Conservation (phyloP, 768 basidiomycete genomes). For the Ramaria rubella region DNA sequence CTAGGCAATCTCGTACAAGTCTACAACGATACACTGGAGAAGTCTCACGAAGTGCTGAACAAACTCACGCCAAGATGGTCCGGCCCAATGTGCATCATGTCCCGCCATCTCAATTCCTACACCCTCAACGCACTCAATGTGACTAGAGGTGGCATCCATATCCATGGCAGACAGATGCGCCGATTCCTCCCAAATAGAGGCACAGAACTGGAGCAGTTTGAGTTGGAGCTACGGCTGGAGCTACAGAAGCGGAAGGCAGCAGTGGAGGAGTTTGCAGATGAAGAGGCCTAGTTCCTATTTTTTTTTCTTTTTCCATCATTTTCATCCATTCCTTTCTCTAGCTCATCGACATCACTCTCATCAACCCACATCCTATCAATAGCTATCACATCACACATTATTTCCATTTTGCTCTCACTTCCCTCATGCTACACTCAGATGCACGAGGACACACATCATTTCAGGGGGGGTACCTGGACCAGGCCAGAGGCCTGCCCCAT, state of each 20-base stretch:
- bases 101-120: neutral
- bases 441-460: neutral
- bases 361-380: neutral
- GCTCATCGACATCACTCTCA: neutral
- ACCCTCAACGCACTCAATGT: neutral
- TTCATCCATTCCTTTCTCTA: neutral
- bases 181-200: neutral
- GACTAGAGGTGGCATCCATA: no score
- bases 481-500: no score
- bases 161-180: neutral
- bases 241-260: neutral
- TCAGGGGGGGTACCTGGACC: neutral
- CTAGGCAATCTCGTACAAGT: conserved; percentile 28
- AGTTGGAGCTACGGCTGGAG: neutral
- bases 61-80: conserved; percentile 31
- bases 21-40: conserved; percentile 20
- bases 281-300: neutral
- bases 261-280: neutral
- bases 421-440: neutral
- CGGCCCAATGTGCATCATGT: conserved; percentile 12
- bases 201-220: neutral
- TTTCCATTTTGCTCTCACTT: neutral
- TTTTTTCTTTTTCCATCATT: neutral
- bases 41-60: conserved; percentile 21
- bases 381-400: neutral